Evolutionary conservation across 1,139 yeast species (phyloP).

Genomic region (Taiozyma onychis): DNA sequence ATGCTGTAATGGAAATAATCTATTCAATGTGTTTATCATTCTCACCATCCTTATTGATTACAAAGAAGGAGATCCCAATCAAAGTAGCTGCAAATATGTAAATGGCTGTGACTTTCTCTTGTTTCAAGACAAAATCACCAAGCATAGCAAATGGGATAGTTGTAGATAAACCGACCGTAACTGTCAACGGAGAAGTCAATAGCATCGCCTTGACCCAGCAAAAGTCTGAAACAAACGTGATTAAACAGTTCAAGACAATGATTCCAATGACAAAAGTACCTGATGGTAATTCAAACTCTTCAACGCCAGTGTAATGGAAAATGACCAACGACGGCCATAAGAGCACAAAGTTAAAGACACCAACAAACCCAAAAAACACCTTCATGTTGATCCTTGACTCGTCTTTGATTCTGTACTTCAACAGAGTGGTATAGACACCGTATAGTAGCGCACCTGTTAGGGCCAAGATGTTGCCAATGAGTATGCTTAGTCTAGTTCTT

Average conservation of each 20-base stretch:
- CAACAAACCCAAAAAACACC: constrained; percentile 91
- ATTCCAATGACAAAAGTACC: constrained; percentile 46
- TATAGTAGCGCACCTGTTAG: constrained; percentile 79
- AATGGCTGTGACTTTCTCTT: constrained; percentile 49
- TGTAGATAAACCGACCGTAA: constrained; percentile 88
- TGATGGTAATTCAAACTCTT: constrained; percentile 66
- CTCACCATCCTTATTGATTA: constrained; percentile 74
- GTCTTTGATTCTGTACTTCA: constrained; percentile 65
- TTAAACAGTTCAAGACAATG: constrained; percentile 58
- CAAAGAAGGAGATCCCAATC: constrained; percentile 77
- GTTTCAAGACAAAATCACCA: constrained; percentile 77
- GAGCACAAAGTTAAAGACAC: constrained; percentile 67
- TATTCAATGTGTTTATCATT: constrained; percentile 35
- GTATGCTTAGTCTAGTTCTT: constrained; percentile 34
- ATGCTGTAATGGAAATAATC: background rate
- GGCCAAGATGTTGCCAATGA: constrained; percentile 77
- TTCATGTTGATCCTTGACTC: constrained; percentile 79
- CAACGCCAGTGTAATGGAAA: constrained; percentile 58
- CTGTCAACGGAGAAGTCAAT: constrained; percentile 88
- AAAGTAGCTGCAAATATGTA: constrained; percentile 77
- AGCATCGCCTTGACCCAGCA: constrained; percentile 96
- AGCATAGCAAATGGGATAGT: constrained; percentile 94
- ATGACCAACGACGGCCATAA: constrained; percentile 79
- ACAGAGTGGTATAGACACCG: constrained; percentile 84
- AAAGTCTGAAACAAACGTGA: constrained; percentile 82